Conservation (phyloP, 2,329 filamentous ascomycete species). For the Fonsecaea erecta region DNA sequence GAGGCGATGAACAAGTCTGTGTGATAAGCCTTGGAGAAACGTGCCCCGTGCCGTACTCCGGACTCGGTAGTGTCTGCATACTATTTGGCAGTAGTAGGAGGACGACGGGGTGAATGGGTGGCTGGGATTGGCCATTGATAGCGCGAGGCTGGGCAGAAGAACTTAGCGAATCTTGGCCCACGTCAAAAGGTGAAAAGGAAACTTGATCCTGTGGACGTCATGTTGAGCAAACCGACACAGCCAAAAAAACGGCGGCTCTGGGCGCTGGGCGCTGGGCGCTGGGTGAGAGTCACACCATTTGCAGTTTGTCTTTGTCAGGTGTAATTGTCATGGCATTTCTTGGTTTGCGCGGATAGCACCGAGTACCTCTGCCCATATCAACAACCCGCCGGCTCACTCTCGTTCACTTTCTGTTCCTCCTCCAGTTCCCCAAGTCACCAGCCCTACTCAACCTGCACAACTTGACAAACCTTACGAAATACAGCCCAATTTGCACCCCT, state of each 20-base stretch:
- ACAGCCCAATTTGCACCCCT: neutral
- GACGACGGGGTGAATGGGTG: neutral
- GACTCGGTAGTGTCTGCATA: neutral
- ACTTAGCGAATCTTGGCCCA: slow-evolving; percentile 14
- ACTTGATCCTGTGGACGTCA: no score
- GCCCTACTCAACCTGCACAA: neutral
- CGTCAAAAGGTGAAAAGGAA: slow-evolving; percentile 10
- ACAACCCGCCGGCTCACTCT: neutral
- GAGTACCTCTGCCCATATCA: slow-evolving; percentile 8
- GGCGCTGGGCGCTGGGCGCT: neutral
- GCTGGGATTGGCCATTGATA: slow-evolving; percentile 24
- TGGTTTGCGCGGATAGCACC: slow-evolving; percentile 1
- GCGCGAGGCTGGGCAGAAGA: slow-evolving; percentile 20
- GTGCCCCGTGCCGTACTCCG: neutral
- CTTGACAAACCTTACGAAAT: neutral
- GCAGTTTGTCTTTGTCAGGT: slow-evolving; percentile 27
- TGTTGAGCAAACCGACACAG: slow-evolving; percentile 8
- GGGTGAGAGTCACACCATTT: slow-evolving; percentile 22
- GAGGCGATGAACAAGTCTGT: neutral
- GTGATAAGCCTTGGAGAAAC: neutral
- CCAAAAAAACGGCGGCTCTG: neutral
- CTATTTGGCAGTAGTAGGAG: neutral
- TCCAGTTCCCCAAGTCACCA: neutral
- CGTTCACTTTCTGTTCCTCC: neutral
- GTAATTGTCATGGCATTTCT: slow-evolving; percentile 19